Base-by-base conservation (phyloP, 495 filamentous ascomycete species). In the Penicillium canescens region DNA sequence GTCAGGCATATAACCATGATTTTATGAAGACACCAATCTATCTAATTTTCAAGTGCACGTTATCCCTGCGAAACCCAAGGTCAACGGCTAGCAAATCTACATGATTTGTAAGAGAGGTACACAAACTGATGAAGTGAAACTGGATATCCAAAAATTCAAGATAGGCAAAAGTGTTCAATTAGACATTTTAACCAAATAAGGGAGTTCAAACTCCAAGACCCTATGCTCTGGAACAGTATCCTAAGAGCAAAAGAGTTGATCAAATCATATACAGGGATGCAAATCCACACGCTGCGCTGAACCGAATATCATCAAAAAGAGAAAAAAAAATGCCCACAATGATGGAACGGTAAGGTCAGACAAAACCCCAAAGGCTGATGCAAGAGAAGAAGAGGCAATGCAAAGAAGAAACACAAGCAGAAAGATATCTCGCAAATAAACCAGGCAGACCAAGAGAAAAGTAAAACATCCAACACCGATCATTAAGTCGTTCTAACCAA, bases 401-500 rank as follows among this genome's bases (percentile, higher is more conserved):
- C 46, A 54, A 12, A 18, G 46, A 59, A 52, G 38, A 48, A 52
- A 34, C 44, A 50, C 42, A 56, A 49, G 46, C 36, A 53, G 39
- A 47, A 42, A 60, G 31, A 60, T 61, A 52, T 54, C 47, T 54
- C 34, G 43, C 42, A 57, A 33, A 67, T 60, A 33, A 55, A 54
- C 58, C 56, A 57, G 42, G 16, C 20, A 42, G 44, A 28, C 50
- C 42, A 35, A 47, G 24, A 50, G 14, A 54, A n/a, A 37, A 52
- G 48, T 26, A 52, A 51, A 34, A 52, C 49, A 57, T 57, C 36
- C 39, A 65, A 67, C 64, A 65, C 64, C 64, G 38, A 50, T 67
- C 64, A 60, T 67, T 20, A 65, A 55, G 56, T 67, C 64, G 46
- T 67, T 51, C 41, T 56, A 54, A 52, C 50, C 60, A 52, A 43